These are phyloP conservation scores for Diaporthe ilicicola DNA, from an alignment of 2,329 filamentous ascomycete genomes.

Conservation along the genomic window DNA sequence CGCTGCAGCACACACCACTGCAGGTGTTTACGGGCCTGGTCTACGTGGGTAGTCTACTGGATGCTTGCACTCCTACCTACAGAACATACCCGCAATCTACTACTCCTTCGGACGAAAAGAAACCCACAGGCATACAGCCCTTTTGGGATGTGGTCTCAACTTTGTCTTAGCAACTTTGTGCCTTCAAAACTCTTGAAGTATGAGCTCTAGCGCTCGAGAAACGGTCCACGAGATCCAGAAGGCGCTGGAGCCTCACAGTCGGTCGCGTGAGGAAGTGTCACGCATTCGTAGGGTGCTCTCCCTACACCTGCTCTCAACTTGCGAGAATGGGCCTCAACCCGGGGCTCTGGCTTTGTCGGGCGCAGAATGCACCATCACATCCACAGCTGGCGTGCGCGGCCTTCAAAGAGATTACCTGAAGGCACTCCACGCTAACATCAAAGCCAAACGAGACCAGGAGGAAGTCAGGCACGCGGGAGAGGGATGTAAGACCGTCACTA, in stretches of 20 bases:
- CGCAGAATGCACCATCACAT: slow-evolving; percentile 44
- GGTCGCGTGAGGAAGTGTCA: slow-evolving; percentile 64
- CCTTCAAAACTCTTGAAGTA: slow-evolving; percentile 19
- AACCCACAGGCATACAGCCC: not conserved
- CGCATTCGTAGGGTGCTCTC: slow-evolving; percentile 65
- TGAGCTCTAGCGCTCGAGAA: slow-evolving; percentile 43
- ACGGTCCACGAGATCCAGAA: slow-evolving; percentile 50
- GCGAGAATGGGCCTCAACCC: slow-evolving; percentile 52
- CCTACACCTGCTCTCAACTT: slow-evolving; percentile 59
- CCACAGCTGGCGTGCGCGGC: slow-evolving; percentile 52
- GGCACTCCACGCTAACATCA: slow-evolving; percentile 60
- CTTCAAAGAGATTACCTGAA: slow-evolving; percentile 64
- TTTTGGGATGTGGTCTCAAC: not conserved
- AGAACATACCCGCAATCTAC: too few relatives aligned
- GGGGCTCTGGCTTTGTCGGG: slow-evolving; percentile 60
- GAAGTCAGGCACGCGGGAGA: slow-evolving; percentile 42
- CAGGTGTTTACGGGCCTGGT: not conserved
- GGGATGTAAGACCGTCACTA: slow-evolving; percentile 34
- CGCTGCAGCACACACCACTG: not conserved
- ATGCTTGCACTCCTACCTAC: too few relatives aligned
- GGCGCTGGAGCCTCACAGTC: slow-evolving; percentile 61
- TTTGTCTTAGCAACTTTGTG: too few relatives aligned
- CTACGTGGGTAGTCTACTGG: not conserved
- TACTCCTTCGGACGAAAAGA: not conserved
- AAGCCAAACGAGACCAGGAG: slow-evolving; percentile 59